Evolutionary conservation across 2,329 filamentous ascomycete species (phyloP).

Genomic region (Fusarium pininemorale): DNA sequence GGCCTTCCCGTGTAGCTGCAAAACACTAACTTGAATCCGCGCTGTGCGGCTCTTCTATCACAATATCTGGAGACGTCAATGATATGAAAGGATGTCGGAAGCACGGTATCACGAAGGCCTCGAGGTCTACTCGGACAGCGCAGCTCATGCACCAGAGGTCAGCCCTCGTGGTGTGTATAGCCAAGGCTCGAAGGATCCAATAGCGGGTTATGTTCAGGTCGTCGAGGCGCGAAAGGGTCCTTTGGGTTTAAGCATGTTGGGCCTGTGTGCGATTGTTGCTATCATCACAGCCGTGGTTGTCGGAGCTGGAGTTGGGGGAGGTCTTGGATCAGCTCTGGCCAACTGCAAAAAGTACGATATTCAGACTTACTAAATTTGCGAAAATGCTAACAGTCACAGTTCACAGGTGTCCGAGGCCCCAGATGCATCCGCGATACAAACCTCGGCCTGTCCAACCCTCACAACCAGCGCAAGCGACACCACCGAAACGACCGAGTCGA

Average conservation of each 20-base stretch:
- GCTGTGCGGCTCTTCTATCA: not conserved
- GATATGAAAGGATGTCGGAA: not conserved
- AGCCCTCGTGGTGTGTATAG: not conserved
- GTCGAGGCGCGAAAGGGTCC: not conserved
- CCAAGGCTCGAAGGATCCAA: not conserved
- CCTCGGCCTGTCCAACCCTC: not conserved
- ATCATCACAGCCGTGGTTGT: not conserved
- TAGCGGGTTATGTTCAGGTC: not conserved
- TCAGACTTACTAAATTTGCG: not conserved
- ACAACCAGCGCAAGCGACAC: not conserved
- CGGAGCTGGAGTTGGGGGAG: slow-evolving; percentile 12
- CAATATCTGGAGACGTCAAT: accelerated
- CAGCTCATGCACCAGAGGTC: slow-evolving; percentile 1
- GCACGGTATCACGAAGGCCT: slow-evolving; percentile 1
- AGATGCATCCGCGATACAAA: not conserved
- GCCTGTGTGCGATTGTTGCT: not conserved
- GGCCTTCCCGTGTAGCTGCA: not conserved
- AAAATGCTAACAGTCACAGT: not conserved
- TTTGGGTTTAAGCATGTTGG: not conserved
- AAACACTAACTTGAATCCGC: accelerated
- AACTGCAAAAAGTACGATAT: not conserved
- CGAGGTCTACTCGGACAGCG: slow-evolving; percentile 4
- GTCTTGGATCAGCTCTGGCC: slow-evolving; percentile 17
- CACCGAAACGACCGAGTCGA: not conserved
- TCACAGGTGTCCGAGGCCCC: not conserved